These are phyloP conservation scores for Spathaspora sp. DNA, from an alignment of 1,139 yeast genomes.

Conservation along the genomic window DNA sequence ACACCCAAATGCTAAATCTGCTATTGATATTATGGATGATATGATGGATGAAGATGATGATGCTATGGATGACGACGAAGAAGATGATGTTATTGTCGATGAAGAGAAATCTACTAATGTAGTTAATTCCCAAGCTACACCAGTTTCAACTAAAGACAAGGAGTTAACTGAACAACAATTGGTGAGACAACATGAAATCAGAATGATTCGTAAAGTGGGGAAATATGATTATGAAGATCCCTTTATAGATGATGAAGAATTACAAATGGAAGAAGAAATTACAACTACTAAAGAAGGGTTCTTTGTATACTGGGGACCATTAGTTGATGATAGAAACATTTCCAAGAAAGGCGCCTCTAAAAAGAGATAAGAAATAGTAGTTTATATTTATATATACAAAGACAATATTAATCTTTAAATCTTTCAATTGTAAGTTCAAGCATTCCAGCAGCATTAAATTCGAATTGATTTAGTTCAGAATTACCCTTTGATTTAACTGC, in stretches of 20 bases:
- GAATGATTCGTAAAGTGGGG: slow-evolving; percentile 70
- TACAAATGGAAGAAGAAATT: slow-evolving; percentile 90
- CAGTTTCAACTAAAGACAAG: slow-evolving; percentile 26
- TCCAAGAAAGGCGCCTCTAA: slow-evolving; percentile 15
- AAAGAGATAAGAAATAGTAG: slow-evolving; percentile 4
- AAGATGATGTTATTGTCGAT: slow-evolving; percentile 36
- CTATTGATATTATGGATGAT: slow-evolving; percentile 62
- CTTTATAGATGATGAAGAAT: slow-evolving; percentile 91
- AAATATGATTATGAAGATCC: slow-evolving; percentile 94
- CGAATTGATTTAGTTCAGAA: slow-evolving; percentile 19
- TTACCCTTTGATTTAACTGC: slow-evolving; percentile 16
- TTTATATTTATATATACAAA: slow-evolving; percentile 2
- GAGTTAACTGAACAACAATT: slow-evolving; percentile 49
- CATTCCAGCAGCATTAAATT: slow-evolving; percentile 38
- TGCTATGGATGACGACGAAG: slow-evolving; percentile 59
- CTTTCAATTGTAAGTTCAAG: slow-evolving; percentile 42
- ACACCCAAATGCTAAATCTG: slow-evolving; percentile 66
- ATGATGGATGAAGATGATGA: slow-evolving; percentile 61
- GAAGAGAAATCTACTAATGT: slow-evolving; percentile 35
- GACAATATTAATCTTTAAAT: slow-evolving; percentile 15
- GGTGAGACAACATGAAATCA: slow-evolving; percentile 42
- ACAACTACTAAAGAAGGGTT: slow-evolving; percentile 94
- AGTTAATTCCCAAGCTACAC: slow-evolving; percentile 6
- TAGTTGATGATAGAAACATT: slow-evolving; percentile 59
- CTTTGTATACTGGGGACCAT: slow-evolving; percentile 92